Base-by-base conservation (phyloP, 1,284 basidiomycete genomes). In the Cutaneotrichosporon arboriforme region DNA sequence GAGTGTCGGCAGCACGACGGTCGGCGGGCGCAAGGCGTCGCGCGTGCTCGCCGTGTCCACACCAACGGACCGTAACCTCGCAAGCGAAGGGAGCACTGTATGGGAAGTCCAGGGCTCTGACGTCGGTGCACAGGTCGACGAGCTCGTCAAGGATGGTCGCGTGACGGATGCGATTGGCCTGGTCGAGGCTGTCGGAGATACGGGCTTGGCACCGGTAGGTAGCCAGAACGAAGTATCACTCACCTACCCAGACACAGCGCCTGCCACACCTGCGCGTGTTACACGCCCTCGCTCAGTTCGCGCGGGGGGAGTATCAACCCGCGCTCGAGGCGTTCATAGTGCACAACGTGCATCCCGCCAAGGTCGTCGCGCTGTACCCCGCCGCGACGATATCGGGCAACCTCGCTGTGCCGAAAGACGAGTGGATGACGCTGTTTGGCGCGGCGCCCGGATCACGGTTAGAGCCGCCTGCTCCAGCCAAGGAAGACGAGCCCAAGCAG, bases 341-440 rank as follows among this genome's bases (percentile, higher is more conserved):
- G 39, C 83, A 94, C 41, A 87, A 97, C 61, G 80, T 90, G 58
- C 94, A 96, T 65, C 94, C 94, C 0, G 90, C 91, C 2, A 90
- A 93, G 66, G 89, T 98, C 1, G 81, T 98, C 13, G 87, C 92
- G 1, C 77, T 97, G 4, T 98, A 89, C 70, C 89, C 91, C 0
- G 55, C 60, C 8, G 81, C 86, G 43, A 78, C 78, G 15, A 83
- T 98, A 2, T 82, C 91, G 0, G 94, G 94, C 4, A 79, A 87
- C 31, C 74, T 97, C 12, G 79, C 84, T 13, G 81, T 86, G 0
- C 81, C 84, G 14, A 80, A 76, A 34, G 68, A 72, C 4, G 80
- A 80, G n/a, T 94, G 92, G 89, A 86, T 93, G 68, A 77, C 80
- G 3, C 74, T 94, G 8, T 97, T 90, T 72, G 93, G 91, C 10